phyloP scores from a whole-genome alignment of 1,284 basidiomycete genomes.

The Neolentinus lepideus region DNA sequence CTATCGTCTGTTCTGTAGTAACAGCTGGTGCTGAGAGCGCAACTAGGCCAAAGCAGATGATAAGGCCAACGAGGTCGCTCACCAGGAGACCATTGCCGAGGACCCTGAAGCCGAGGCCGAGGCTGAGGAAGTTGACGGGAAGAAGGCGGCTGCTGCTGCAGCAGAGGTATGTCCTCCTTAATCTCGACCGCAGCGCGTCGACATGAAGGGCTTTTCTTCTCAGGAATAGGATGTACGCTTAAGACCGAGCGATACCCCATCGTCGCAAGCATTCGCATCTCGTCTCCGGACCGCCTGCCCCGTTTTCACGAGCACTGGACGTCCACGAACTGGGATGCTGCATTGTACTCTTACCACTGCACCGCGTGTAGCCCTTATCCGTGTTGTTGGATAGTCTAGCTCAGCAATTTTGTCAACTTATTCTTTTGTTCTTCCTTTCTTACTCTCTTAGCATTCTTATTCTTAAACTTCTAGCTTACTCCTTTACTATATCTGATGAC shows the following conservation, averaged over 20 bases:
- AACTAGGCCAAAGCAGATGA: neutral
- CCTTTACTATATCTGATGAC: neutral
- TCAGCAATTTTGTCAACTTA: neutral
- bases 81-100: neutral
- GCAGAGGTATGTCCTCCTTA: neutral
- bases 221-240: neutral
- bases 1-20: neutral
- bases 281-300: too few relatives aligned
- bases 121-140: neutral
- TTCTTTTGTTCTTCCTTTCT: neutral
- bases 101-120: neutral
- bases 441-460: neutral
- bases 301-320: neutral
- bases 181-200: neutral
- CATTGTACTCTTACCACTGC: neutral
- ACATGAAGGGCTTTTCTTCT: neutral
- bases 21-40: neutral
- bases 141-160: neutral
- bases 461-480: neutral
- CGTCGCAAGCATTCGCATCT: too few relatives aligned
- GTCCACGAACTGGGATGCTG: neutral
- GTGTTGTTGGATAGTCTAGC: neutral
- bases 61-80: neutral
- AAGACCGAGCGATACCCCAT: too few relatives aligned
- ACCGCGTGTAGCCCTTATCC: neutral